These are phyloP conservation scores for Trematosphaeria pertusa DNA, from an alignment of 2,329 filamentous ascomycete species.

Conservation along the genomic window DNA sequence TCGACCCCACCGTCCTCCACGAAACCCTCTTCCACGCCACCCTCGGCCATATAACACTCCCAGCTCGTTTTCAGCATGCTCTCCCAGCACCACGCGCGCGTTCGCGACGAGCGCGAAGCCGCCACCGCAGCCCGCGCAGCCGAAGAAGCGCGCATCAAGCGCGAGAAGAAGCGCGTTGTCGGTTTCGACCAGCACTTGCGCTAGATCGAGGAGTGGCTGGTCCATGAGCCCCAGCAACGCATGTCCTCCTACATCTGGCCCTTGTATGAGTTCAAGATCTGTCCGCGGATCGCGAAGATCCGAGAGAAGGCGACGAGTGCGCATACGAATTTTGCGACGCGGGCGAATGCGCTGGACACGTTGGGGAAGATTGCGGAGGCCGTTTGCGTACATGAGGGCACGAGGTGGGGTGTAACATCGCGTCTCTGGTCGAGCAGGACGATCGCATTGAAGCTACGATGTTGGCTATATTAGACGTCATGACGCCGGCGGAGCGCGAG, in stretches of 20 bases:
- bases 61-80: too few species aligned
- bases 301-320: neutral
- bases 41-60: neutral
- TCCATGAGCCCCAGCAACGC: slow-evolving; percentile 3
- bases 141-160: slow-evolving; percentile 5
- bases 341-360: slow-evolving; percentile 5
- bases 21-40: slow-evolving; percentile 7
- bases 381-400: slow-evolving; percentile 1
- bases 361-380: slow-evolving; percentile 2
- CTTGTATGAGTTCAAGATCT: too few species aligned
- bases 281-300: slow-evolving; percentile 2
- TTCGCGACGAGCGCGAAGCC: too few species aligned
- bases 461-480: too few species aligned
- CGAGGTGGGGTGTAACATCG: slow-evolving; percentile 1
- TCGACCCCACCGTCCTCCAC: slow-evolving; percentile 2
- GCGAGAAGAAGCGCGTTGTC: slow-evolving; percentile 1
- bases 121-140: too few species aligned
- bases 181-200: slow-evolving; percentile 5
- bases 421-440: neutral
- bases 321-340: slow-evolving; percentile 3
- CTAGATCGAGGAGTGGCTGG: slow-evolving; percentile 1
- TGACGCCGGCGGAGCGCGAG: too few species aligned
- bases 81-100: too few species aligned
- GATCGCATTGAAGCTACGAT: too few species aligned
- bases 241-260: too few species aligned